phyloP scores from a whole-genome alignment of 805 yeast species.

The Saccharomyces mikatae region DNA sequence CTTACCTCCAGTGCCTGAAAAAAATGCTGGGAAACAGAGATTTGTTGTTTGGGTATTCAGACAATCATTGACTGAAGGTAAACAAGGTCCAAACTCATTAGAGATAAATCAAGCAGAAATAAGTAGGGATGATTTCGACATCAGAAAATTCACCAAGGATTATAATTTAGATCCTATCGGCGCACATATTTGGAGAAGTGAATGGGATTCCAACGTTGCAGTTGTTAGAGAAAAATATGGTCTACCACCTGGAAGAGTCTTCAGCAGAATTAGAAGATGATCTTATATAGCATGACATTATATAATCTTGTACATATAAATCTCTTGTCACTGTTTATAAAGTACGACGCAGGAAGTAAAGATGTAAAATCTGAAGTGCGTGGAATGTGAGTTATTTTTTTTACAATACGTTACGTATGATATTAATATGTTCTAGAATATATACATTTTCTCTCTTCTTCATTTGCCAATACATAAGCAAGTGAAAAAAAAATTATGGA shows the following conservation, averaged over 20 bases:
- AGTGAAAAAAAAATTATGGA: not conserved
- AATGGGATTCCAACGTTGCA: slow-evolving; percentile 68
- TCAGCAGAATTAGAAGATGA: slow-evolving; percentile 45
- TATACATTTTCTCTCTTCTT: not conserved
- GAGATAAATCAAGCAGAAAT: slow-evolving; percentile 1
- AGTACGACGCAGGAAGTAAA: not conserved
- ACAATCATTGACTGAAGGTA: slow-evolving; percentile 35
- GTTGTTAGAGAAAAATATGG: slow-evolving; percentile 65
- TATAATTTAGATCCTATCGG: slow-evolving; percentile 70
- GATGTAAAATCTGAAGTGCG: not conserved
- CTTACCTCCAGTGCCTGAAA: slow-evolving; percentile 81
- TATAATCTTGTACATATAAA: not conserved
- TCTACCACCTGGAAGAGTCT: slow-evolving; percentile 67
- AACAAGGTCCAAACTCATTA: not conserved
- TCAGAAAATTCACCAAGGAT: slow-evolving; percentile 54
- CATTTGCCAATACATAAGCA: not conserved
- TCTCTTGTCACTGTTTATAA: not conserved
- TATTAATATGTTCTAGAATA: not conserved
- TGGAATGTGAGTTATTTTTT: not conserved
- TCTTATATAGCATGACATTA: not conserved
- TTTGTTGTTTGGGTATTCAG: slow-evolving; percentile 85
- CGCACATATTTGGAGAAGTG: slow-evolving; percentile 84
- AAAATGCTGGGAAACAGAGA: slow-evolving; percentile 76
- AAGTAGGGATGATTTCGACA: slow-evolving; percentile 51
- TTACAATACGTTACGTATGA: not conserved